Conservation (phyloP, 495 filamentous ascomycete species). For the Tuber calosporum region DNA sequence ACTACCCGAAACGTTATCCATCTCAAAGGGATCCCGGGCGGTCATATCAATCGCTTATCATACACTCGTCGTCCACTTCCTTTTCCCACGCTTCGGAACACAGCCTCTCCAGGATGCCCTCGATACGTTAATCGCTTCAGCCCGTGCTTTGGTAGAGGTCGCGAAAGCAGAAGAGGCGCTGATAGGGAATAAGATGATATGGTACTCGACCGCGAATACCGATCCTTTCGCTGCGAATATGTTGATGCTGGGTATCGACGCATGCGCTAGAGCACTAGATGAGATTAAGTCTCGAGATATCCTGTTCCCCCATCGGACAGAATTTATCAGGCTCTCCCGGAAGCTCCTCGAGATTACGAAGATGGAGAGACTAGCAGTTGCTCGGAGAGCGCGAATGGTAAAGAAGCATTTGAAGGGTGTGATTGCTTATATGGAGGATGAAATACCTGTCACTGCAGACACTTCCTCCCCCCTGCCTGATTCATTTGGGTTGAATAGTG, state of each 20-base stretch:
- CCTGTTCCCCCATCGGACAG: neutral
- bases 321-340: neutral
- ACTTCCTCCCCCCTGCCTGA: neutral
- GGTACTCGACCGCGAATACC: neutral
- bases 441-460: neutral
- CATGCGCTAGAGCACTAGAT: neutral
- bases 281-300: neutral
- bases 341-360: neutral
- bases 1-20: neutral
- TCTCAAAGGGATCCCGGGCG: neutral
- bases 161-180: neutral
- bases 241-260: constrained; percentile 1
- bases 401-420: neutral
- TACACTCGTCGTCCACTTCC: neutral
- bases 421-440: neutral
- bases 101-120: neutral
- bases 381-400: neutral
- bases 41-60: neutral
- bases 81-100: constrained; percentile 2
- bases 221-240: neutral
- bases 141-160: neutral
- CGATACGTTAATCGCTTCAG: neutral
- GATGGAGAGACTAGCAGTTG: neutral
- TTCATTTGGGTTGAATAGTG: neutral
- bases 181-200: neutral